Base-by-base conservation (phyloP, 129 eudicot genomes). In the Logfia minima region DNA sequence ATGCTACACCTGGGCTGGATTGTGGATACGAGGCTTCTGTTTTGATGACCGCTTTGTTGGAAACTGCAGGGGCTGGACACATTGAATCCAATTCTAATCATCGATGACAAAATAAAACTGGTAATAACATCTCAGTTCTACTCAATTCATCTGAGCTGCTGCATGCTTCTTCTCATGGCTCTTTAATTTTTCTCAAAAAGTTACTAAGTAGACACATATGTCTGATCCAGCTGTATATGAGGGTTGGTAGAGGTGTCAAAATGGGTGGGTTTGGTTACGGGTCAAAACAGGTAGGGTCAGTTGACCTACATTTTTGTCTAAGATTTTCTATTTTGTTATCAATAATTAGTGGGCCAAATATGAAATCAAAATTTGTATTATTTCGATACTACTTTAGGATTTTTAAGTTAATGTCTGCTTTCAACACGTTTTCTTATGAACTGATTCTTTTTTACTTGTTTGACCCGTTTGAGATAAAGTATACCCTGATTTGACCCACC, bases 31-130 rank as follows among this genome's bases (percentile, higher is more conserved):
- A 66, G 39, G 24, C 81, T 35, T 55, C 29, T 37, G 21, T 56
- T 73, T 55, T 24, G 37, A 60, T 41, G 34, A 43, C 58, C 32
- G 21, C 5, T 59, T 16, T 81, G 69, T 63, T 37, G 76, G 11
- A 29, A 75, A 76, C 61, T 83, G 87, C 93, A 93, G 96, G 92
- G 96, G n/a, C 81, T 93, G 81, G 97, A 93, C 81, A 93, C 98
- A 7, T 68, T 84, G 71, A 93, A 90, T 84, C 98, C 96, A n/a
- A 77, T 88, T 56, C 75, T 93, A 84, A 70, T 83, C 22, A 90
- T 90, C n/a, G 94, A 89, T 69, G 82, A 79, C 83, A 93, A 85
- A 67, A 75, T 93, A 73, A 90, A 90, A 77, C 87, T 93, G 97
- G 98, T 93, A 71, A 73, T 80, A 76, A 60, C 3, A 58, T 52